Percentiles rank a stretch among this genome's conserved stretches.
These are phyloP conservation scores for Neofusicoccum kwambonambiense DNA, from an alignment of 2,329 filamentous ascomycete genomes.

Conservation along the genomic window DNA sequence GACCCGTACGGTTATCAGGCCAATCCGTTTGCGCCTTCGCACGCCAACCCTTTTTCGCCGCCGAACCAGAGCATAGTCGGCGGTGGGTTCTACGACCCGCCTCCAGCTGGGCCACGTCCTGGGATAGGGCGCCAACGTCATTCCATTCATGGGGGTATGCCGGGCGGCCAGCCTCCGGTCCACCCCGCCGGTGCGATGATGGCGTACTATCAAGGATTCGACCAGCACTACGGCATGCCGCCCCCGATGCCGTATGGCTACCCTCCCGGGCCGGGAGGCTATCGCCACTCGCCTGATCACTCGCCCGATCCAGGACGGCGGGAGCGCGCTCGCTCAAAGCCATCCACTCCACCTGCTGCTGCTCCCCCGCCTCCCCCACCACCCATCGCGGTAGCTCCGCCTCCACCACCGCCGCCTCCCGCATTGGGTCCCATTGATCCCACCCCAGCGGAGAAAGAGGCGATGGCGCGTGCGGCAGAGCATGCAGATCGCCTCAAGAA, in stretches of 20 bases:
- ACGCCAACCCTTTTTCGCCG: constrained; percentile 21
- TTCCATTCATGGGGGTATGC: constrained; percentile 8
- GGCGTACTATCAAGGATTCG: constrained; percentile 9
- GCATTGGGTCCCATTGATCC: constrained; percentile 19
- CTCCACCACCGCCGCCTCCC: constrained; percentile 18
- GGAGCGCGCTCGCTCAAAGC: constrained; percentile 22
- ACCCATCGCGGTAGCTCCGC: constrained; percentile 22
- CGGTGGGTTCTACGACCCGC: constrained; percentile 33
- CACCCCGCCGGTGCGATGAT: constrained; percentile 11
- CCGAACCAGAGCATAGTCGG: constrained; percentile 20
- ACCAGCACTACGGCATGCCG: constrained; percentile 8
- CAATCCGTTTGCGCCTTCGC: constrained; percentile 39
- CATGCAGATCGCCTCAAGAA: constrained; percentile 34
- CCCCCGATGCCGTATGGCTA: constrained; percentile 13
- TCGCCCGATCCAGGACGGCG: constrained; percentile 22
- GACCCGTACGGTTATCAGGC: constrained; percentile 37
- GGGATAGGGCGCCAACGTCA: constrained; percentile 8
- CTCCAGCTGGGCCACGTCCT: constrained; percentile 27
- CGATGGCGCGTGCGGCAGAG: constrained; percentile 18
- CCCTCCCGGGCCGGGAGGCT: not conserved
- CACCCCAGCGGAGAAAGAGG: constrained; percentile 29
- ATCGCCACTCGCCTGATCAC: not conserved
- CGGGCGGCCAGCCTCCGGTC: constrained; percentile 4
- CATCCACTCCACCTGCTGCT: constrained; percentile 27
- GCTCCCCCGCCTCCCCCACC: constrained; percentile 24